Conservation (phyloP, 345 rosid genomes). For the Clarkia xantiana region DNA sequence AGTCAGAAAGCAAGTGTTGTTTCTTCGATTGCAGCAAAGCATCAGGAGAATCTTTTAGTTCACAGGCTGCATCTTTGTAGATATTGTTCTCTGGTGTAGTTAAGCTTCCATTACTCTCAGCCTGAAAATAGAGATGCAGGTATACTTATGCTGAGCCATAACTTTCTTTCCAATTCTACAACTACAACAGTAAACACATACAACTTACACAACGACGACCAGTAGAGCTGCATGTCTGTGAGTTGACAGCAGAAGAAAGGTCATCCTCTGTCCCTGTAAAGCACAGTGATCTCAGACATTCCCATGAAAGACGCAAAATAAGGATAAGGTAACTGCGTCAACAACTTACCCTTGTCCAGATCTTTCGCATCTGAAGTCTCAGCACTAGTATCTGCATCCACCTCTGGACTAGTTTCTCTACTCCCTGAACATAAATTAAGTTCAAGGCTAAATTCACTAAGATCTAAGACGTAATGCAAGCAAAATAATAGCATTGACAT, state of each 20-base stretch:
- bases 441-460: neutral
- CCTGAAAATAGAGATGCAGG: conserved; percentile 34
- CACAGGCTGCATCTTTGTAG: conserved; percentile 17
- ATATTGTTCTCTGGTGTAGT: conserved; percentile 25
- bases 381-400: conserved; percentile 20
- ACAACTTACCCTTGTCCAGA: conserved; percentile 25
- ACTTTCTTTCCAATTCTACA: conserved; percentile 25
- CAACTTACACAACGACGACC: conserved; percentile 99
- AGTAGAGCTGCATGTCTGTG: conserved; percentile 24
- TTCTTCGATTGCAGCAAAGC: conserved; percentile 18
- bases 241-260: conserved; percentile 22
- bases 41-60: conserved; percentile 13
- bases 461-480: neutral
- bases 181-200: conserved; percentile 78
- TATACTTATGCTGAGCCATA: conserved; percentile 40
- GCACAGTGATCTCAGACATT: conserved; percentile 8
- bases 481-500: neutral
- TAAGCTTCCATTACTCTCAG: conserved; percentile 38
- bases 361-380: conserved; percentile 19
- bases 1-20: no score
- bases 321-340: neutral
- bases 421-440: conserved; percentile 22
- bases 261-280: conserved; percentile 29
- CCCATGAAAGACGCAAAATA: conserved; percentile 7
- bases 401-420: conserved; percentile 33